Evolutionary conservation across 768 basidiomycete genomes (phyloP), one percentile per base, ranked within the genome.

Genomic region (Mycena indigotica): DNA sequence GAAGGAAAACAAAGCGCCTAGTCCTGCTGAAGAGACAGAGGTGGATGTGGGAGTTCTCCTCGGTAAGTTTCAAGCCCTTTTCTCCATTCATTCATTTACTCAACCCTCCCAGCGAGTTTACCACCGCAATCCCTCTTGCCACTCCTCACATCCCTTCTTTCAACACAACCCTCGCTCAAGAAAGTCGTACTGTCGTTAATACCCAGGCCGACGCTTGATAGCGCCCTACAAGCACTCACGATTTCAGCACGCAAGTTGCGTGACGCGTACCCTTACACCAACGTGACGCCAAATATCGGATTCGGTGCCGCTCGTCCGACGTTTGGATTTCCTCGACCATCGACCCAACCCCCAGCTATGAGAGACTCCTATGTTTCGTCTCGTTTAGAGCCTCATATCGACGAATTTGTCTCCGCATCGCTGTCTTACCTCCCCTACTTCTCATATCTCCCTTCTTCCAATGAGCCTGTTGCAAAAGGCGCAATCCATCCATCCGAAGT

Each of bases 341-440:
- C 53, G 28, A 50, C 61, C 60, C 69, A 63, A 57, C 57, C 58
- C 45, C 51, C 80, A 48, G 83, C 83, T 32, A 93, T 93, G 89
- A 86, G 92, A 58, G 87, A 91, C 56, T 84, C 86, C 5, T 94
- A 94, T 69, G 80, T 93, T 62, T 72, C 85, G 35, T 89, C 86
- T 17, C 82, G 92, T 53, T 76, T 94, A 17, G 83, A 87, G 48
- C 87, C 88, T 16, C 85, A 88, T 70, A 84, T 93, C 50, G 74
- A 79, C 51, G 91, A 93, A 51, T 94, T 91, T 63, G 85, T 87
- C 28, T 81, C 91, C 2, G 83, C 87, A 28, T 89, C 84, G 70
- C 80, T 86, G 69, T 88, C 92, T 5, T 94, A 93, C 69, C 83
- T 93, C 46, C 90, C 89, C 2, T 93, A 94, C 68, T 94, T 94